Evolutionary conservation across 345 rosid species (phyloP).

Genomic region (Erysimum cheiranthoides): DNA sequence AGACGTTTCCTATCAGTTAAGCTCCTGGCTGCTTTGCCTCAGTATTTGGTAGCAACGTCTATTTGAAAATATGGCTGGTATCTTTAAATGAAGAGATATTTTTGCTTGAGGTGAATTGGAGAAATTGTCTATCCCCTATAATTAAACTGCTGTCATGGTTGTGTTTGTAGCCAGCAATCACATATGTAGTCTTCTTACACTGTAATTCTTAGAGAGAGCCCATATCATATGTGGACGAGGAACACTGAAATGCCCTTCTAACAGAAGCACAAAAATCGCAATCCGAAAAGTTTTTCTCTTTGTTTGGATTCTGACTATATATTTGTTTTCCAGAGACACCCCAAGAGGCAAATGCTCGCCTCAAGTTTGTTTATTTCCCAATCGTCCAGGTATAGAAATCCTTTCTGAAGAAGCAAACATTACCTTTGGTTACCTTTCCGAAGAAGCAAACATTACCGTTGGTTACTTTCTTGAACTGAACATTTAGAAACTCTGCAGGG

Average conservation of each 20-base stretch:
- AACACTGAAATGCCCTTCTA: background rate
- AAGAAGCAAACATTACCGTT: slow-evolving; percentile 8
- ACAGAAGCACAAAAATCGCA: background rate
- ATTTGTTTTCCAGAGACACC: slow-evolving; percentile 35
- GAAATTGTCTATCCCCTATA: background rate
- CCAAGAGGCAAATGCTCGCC: slow-evolving; percentile 69
- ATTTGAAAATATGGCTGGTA: background rate
- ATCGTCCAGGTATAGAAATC: slow-evolving; percentile 56
- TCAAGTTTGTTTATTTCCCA: slow-evolving; percentile 73
- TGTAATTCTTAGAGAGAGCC: background rate
- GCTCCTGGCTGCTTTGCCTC: slow-evolving; percentile 6
- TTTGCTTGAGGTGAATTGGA: background rate
- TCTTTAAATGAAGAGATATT: background rate
- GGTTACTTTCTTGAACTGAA: slow-evolving; percentile 18
- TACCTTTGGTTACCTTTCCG: slow-evolving; percentile 9
- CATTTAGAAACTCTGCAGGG: slow-evolving; percentile 54
- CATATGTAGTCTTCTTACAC: background rate
- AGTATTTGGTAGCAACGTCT: slow-evolving; percentile 14
- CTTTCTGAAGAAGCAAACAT: slow-evolving; percentile 5
- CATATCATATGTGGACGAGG: background rate
- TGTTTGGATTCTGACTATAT: slow-evolving; percentile 33
- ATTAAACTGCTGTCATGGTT: slow-evolving; percentile 1
- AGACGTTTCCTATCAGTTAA: slow-evolving; percentile 2
- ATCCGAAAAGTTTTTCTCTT: slow-evolving; percentile 1
- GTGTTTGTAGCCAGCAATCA: slow-evolving; percentile 1